Evolutionary conservation across 129 eudicot genomes (phyloP), one percentile per base, ranked within the genome.

Genomic region (Saposhnikovia divaricata): DNA sequence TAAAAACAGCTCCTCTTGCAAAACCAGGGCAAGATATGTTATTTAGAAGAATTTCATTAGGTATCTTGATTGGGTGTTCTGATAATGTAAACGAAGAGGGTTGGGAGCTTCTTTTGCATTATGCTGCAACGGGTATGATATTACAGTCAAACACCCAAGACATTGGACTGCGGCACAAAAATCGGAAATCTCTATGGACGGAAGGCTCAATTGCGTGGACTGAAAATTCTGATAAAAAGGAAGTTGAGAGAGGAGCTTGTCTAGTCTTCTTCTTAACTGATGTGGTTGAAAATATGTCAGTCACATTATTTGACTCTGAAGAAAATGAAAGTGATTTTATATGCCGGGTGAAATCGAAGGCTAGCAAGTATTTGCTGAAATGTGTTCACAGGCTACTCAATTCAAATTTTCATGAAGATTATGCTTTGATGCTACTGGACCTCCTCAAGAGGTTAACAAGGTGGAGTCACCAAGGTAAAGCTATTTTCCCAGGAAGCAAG

Each of bases 21-120:
- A 74, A 73, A 68, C 48, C 66, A 48, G 75, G 83, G 55, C 84
- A 80, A 38, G 82, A 63, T 72, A 75, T 80, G 74, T 77, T 92
- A 76, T 84, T 90, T 74, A 79, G 96, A 78, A 92, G 90, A 88
- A 84, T 92, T 27, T 84, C 83, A 31, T 78, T 88, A 68, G 97
- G 97, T 43, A 65, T 90, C 69, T 84, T 92, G 78, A 79, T 90
- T 75, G 90, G 84, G 40, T 88, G 53, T 79, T 81, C 77, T 25
- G 66, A 55, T 80, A 75, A 83, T 72, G 42, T 90, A 80, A 77
- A 31, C 50, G 88, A 85, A 70, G 90, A 83, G 38, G 91, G 80
- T 44, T 90, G 85, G 76, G 92, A 88, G 48, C 73, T 77, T 81
- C 81, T 90, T 87, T 88, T 92, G 84, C 97, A 90, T 80, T 92